These are phyloP conservation scores for Linderniella brevidens DNA, from an alignment of 257 asterid species.

Conservation along the genomic window DNA sequence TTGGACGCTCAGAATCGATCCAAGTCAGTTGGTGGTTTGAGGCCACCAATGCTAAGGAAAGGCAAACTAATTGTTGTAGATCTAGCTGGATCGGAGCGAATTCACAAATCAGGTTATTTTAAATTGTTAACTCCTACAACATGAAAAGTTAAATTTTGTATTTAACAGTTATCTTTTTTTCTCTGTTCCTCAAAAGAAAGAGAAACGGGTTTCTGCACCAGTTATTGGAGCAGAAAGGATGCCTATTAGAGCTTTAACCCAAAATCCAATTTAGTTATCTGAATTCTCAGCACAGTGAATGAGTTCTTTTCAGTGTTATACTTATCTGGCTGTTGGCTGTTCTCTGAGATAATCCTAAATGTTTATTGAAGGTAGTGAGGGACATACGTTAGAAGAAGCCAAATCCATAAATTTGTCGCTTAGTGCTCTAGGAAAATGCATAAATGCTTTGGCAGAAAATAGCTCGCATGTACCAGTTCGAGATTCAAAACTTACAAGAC, in stretches of 20 bases:
- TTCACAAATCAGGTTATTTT: conserved; percentile 78
- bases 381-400: conserved; percentile 96
- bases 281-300: too few species aligned
- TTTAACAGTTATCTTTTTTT: too few species aligned
- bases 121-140: background rate
- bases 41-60: conserved; percentile 73
- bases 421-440: conserved; percentile 96
- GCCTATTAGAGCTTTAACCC: too few species aligned
- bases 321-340: background rate
- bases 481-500: conserved; percentile 91
- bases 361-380: conserved; percentile 86
- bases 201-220: too few species aligned
- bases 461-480: conserved; percentile 97
- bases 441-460: conserved; percentile 98
- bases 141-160: too few species aligned
- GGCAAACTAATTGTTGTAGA: conserved; percentile 91
- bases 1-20: conserved; percentile 39
- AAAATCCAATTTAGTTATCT: too few species aligned
- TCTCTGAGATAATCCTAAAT: conserved; percentile 11
- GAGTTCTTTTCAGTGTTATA: too few species aligned
- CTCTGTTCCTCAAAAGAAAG: too few species aligned
- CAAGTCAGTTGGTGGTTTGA: conserved; percentile 41
- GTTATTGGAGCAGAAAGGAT: too few species aligned
- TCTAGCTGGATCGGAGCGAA: conserved; percentile 99
- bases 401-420: conserved; percentile 93